phyloP scores from a whole-genome alignment of 176 grass and related monocot species.

The Aegilops speltoides region DNA sequence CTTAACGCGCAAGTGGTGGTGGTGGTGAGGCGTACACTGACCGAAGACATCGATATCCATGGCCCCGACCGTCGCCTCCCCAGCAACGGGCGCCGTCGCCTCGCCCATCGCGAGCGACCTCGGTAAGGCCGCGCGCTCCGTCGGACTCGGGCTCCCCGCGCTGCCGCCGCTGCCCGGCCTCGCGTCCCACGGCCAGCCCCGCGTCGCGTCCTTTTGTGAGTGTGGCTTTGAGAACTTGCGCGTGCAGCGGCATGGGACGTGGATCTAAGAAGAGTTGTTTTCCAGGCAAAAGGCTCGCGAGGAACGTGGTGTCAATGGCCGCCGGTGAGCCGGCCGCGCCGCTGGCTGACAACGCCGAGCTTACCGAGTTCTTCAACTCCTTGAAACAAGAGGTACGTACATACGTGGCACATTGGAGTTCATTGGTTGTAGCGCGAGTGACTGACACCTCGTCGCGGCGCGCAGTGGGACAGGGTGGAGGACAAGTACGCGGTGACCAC shows the following conservation, averaged over 20 bases:
- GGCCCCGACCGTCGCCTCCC: constrained; percentile 47
- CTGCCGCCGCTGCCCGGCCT: constrained; percentile 45
- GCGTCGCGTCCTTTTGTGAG: constrained; percentile 63
- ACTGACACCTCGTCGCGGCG: neutral
- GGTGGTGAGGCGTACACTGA: neutral
- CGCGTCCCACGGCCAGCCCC: constrained; percentile 50
- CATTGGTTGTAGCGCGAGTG: neutral
- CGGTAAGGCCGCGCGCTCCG: constrained; percentile 44
- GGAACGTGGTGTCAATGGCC: constrained; percentile 75
- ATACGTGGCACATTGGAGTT: neutral
- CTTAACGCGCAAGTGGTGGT: constrained; percentile 6
- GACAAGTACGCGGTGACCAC: constrained; percentile 83
- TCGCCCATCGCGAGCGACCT: constrained; percentile 20
- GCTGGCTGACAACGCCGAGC: constrained; percentile 43
- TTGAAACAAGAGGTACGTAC: constrained; percentile 73
- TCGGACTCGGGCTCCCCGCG: constrained; percentile 53
- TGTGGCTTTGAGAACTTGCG: neutral
- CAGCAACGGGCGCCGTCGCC: constrained; percentile 36
- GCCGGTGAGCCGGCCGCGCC: constrained; percentile 53
- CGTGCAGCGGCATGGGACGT: neutral
- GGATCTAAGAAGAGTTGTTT: neutral
- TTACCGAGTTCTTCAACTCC: constrained; percentile 57
- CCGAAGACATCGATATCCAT: constrained; percentile 12
- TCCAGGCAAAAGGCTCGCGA: constrained; percentile 66
- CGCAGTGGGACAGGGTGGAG: constrained; percentile 83